Evolutionary conservation across 768 basidiomycete species (phyloP), one percentile per base, ranked within the genome.

Genomic region (Punctularia strigosozonata): DNA sequence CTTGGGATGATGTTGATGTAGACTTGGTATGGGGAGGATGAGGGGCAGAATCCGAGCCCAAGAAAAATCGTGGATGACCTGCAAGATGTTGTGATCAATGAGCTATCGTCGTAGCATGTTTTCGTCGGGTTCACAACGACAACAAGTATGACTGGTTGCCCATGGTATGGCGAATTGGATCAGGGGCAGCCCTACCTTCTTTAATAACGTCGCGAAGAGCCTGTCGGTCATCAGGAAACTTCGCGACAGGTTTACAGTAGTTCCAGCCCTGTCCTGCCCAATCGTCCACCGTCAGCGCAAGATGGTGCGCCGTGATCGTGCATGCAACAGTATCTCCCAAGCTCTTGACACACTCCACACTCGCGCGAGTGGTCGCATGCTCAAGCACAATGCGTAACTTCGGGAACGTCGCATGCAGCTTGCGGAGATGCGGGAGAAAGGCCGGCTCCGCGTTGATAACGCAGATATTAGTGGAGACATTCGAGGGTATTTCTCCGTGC

Each of bases 191-290:
- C 62, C 31, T 43, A 83, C 88, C 87, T 65, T 85, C 74, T 45
- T 59, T 66, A 33, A 95, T 71, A 21, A 90, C 77, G 17, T 82
- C 69, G 37, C 75, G 73, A 41, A 99, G 61, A 12, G 94, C 90
- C 50, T 75, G 59, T 13, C 94, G 71, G 56, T 99, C 95, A 47
- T 84, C 80, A 2, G 94, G 94, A 56, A 77, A 91, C 61, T 99
- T 99, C 10, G 95, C 91, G 17, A 99, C 84, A 0, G 95, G 95
- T 59, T 98, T 99, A 68, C 95, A 98, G 61, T 84, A 99, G 52
- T 94, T 75, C 73, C 85, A 90, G 2, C 87, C 75, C 57, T 98
- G 90, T 2, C 91, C 88, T 2, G 91, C 91, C 79, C 92, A 97
- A 49, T 91, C 86, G 59, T 99, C 94, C 3, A 97, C 88, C 5